Percentiles rank a stretch among this genome's conserved stretches.
phyloP scores from a whole-genome alignment of 306 rosid genomes.

The Sindora glabra region DNA sequence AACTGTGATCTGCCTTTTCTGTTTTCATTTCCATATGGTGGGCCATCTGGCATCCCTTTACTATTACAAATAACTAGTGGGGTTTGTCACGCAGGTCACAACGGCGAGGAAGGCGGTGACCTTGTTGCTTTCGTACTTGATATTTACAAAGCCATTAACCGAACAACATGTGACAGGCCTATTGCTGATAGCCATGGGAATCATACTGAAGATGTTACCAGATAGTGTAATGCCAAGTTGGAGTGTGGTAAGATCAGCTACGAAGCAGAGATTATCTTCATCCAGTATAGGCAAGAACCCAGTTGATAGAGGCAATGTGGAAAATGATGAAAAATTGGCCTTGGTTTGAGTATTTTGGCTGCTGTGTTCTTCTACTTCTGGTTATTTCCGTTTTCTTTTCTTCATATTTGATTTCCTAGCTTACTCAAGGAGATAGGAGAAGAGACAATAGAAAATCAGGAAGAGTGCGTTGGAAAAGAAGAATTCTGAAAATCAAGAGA shows the following conservation, averaged over 20 bases:
- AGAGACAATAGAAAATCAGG: background rate
- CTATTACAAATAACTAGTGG: background rate
- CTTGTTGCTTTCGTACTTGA: constrained; percentile 48
- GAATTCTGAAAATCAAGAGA: background rate
- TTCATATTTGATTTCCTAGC: background rate
- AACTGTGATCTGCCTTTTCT: background rate
- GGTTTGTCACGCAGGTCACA: constrained; percentile 32
- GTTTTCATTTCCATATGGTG: background rate
- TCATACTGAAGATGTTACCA: constrained; percentile 44
- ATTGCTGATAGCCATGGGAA: constrained; percentile 49
- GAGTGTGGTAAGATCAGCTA: background rate
- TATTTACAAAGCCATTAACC: constrained; percentile 64
- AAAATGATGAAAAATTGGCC: constrained; percentile 22
- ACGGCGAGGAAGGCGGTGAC: constrained; percentile 68
- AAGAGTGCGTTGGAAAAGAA: background rate
- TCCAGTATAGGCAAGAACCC: background rate
- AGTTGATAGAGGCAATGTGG: background rate
- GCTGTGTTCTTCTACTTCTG: no score
- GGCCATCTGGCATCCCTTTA: background rate
- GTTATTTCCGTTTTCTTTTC: no score
- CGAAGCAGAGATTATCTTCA: constrained; percentile 4
- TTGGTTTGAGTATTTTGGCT: constrained; percentile 19
- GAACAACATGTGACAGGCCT: constrained; percentile 58
- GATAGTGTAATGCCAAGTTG: constrained; percentile 15
- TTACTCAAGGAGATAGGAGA: background rate